A percentile compares a stretch with the other conserved stretches of the same genome.
phyloP scores from a whole-genome alignment of 106 monocot genomes.

The Ottelia alismoides region DNA sequence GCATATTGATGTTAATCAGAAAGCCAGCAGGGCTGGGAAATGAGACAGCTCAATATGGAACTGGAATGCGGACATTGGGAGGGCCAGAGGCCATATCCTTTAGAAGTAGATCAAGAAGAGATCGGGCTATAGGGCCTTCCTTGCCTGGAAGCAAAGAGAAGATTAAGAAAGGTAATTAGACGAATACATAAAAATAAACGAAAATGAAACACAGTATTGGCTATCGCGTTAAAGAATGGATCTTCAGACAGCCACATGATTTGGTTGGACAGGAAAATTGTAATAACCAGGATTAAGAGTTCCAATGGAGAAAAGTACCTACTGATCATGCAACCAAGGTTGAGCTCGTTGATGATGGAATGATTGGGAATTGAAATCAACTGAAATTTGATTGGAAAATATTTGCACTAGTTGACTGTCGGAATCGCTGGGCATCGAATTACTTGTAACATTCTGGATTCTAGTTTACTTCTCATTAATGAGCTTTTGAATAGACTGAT shows the following conservation, averaged over 20 bases:
- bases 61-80: constrained; percentile 34
- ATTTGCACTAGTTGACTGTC: too few relatives aligned
- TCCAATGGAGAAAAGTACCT: background rate
- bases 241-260: background rate
- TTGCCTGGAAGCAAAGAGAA: constrained; percentile 27
- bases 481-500: too few relatives aligned
- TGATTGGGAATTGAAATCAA: too few relatives aligned
- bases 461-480: too few relatives aligned
- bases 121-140: constrained; percentile 65
- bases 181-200: constrained; percentile 3
- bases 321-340: too few relatives aligned
- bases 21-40: background rate
- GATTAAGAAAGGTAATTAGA: too few relatives aligned
- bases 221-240: background rate
- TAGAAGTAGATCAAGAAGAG: constrained; percentile 53
- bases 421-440: too few relatives aligned
- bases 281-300: background rate
- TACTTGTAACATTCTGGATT: too few relatives aligned
- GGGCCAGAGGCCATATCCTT: constrained; percentile 84
- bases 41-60: constrained; percentile 36
- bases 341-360: too few relatives aligned
- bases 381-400: too few relatives aligned
- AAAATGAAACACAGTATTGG: too few relatives aligned
- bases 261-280: background rate
- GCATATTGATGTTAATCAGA: too few relatives aligned